Percentiles rank a stretch among this genome's conserved stretches.
Conservation (phyloP, 805 yeast species). For the Candida montana region DNA sequence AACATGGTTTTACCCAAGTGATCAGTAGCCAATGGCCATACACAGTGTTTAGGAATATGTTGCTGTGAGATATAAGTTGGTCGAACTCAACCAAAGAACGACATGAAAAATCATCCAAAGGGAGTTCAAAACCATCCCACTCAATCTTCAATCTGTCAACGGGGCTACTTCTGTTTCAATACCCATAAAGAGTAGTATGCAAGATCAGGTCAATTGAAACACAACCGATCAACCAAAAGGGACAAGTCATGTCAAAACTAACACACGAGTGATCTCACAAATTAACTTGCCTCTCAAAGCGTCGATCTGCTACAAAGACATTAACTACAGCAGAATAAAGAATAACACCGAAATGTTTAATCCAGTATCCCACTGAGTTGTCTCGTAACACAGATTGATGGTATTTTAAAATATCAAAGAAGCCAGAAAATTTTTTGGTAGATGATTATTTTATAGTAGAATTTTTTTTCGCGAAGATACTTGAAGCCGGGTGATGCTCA, state of each 20-base stretch:
- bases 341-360: constrained; percentile 20
- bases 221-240: constrained; percentile 48
- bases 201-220: constrained; percentile 47
- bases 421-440: constrained; percentile 9
- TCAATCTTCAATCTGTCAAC: constrained; percentile 92
- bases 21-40: constrained; percentile 84
- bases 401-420: not conserved
- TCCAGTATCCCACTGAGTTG: constrained; percentile 33
- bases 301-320: constrained; percentile 52
- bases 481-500: constrained; percentile 7
- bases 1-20: constrained; percentile 99
- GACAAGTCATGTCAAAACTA: constrained; percentile 3
- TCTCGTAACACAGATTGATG: constrained; percentile 50
- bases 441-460: not conserved
- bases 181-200: constrained; percentile 12
- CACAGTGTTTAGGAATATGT: constrained; percentile 99
- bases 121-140: constrained; percentile 61
- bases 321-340: constrained; percentile 20
- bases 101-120: constrained; percentile 21
- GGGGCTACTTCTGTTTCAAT: constrained; percentile 84
- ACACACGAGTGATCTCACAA: constrained; percentile 21
- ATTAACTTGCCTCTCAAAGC: constrained; percentile 38
- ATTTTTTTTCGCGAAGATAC: not conserved
- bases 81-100: constrained; percentile 22
- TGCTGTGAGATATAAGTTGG: constrained; percentile 64